phyloP scores from a whole-genome alignment of 2,329 filamentous ascomycete species.

The Ophiostoma triangulosporum region DNA sequence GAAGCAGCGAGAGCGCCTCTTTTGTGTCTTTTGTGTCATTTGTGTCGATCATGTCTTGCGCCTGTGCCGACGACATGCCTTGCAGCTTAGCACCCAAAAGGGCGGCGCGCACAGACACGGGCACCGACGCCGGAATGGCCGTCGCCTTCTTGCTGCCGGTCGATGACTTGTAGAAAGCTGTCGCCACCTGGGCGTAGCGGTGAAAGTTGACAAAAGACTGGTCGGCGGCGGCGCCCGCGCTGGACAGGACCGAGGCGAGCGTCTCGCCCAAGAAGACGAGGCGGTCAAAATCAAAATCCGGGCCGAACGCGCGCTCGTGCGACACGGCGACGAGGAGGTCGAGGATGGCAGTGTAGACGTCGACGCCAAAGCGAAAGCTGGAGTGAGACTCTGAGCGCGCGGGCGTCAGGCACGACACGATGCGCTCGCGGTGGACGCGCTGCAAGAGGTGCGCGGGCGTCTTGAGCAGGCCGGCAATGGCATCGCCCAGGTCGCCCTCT shows the following conservation, averaged over 20 bases:
- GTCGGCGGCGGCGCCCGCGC: neutral
- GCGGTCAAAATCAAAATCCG: slow-evolving; percentile 27
- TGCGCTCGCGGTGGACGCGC: slow-evolving; percentile 29
- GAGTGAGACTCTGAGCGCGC: slow-evolving; percentile 1
- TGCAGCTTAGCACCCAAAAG: slow-evolving; percentile 1
- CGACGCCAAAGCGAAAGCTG: slow-evolving; percentile 11
- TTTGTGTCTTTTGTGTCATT: no score
- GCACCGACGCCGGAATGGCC: neutral
- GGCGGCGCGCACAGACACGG: neutral
- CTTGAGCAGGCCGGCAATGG: slow-evolving; percentile 17
- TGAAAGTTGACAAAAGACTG: slow-evolving; percentile 8
- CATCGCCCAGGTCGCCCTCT: neutral
- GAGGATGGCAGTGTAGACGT: slow-evolving; percentile 22
- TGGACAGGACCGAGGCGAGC: neutral
- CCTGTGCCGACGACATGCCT: neutral
- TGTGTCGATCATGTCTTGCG: no score
- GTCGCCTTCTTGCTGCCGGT: neutral
- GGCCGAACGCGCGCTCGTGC: slow-evolving; percentile 31
- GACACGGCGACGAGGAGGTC: slow-evolving; percentile 36
- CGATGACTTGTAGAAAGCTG: neutral
- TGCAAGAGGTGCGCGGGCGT: slow-evolving; percentile 27
- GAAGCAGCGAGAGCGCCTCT: neutral
- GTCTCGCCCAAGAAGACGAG: slow-evolving; percentile 21
- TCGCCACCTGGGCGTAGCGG: neutral
- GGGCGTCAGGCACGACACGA: slow-evolving; percentile 25